phyloP scores from a whole-genome alignment of 371 early-diverging fungal genomes.

The Funneliformis caledonium region DNA sequence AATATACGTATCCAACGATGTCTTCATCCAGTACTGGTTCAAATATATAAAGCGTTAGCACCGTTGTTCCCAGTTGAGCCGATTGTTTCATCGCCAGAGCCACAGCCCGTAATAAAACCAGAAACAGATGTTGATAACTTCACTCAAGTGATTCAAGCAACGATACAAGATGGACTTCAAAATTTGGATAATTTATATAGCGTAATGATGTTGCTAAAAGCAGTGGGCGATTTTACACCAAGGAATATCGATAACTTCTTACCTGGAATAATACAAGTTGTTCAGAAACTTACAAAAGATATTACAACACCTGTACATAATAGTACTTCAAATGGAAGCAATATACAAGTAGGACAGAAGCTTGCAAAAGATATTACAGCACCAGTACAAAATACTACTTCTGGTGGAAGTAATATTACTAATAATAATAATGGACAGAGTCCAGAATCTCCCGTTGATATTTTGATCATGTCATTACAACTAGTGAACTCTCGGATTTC shows the following conservation, averaged over 20 bases:
- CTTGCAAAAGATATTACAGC: constrained; percentile 76
- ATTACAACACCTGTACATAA: constrained; percentile 46
- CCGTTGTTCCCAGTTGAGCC: not conserved
- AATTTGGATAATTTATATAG: constrained; percentile 72
- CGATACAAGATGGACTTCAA: constrained; percentile 69
- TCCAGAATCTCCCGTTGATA: constrained; percentile 62
- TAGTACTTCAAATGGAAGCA: constrained; percentile 47
- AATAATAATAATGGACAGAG: constrained; percentile 48
- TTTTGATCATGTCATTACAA: constrained; percentile 70
- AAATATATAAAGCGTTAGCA: constrained; percentile 54
- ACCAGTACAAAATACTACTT: constrained; percentile 41
- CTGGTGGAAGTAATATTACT: constrained; percentile 19
- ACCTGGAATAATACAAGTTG: constrained; percentile 78
- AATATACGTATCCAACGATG: constrained; percentile 64
- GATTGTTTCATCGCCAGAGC: not conserved
- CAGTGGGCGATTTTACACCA: constrained; percentile 67
- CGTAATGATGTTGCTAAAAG: constrained; percentile 74
- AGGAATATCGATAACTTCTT: constrained; percentile 75
- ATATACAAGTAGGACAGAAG: constrained; percentile 83
- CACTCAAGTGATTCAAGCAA: constrained; percentile 61
- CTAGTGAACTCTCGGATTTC: constrained; percentile 80
- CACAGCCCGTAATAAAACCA: not conserved
- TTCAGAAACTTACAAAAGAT: constrained; percentile 85
- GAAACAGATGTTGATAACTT: constrained; percentile 64
- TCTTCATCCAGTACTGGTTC: constrained; percentile 70